Evolutionary conservation across 2,329 filamentous ascomycete species (phyloP).

Genomic region (Botrytis sinoallii): DNA sequence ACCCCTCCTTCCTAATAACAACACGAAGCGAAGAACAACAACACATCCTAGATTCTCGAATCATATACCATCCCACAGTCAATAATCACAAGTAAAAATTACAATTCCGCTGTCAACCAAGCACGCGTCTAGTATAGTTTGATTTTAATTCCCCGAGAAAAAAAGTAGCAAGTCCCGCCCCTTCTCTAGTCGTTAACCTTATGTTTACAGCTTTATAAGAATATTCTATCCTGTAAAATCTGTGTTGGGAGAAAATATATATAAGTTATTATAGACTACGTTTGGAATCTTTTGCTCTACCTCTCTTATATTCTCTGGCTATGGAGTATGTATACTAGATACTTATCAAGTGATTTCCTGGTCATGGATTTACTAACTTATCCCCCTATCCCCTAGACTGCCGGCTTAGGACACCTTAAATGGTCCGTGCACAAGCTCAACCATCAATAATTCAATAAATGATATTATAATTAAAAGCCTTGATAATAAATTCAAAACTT

Average conservation of each 20-base stretch:
- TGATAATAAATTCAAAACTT: too few species aligned
- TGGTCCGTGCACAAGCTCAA: too few species aligned
- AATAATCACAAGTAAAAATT: not conserved
- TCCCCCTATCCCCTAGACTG: too few species aligned
- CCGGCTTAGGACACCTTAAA: too few species aligned
- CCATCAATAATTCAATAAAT: too few species aligned
- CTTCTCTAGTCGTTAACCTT: too few species aligned
- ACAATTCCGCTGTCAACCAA: too few species aligned
- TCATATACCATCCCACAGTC: not conserved
- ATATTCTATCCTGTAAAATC: not conserved
- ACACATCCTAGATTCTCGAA: not conserved
- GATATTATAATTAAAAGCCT: too few species aligned
- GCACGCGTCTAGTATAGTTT: accelerated
- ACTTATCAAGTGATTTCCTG: too few species aligned
- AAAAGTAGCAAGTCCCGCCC: not conserved
- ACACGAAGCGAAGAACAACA: not conserved
- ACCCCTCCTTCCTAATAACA: accelerated
- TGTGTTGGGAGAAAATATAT: not conserved
- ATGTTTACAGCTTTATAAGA: not conserved
- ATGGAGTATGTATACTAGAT: not conserved
- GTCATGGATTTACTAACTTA: not conserved
- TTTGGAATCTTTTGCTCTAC: not conserved
- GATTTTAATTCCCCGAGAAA: not conserved
- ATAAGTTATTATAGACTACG: not conserved
- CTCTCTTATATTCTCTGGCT: not conserved